Conservation (phyloP, 192 early-diverging fungal species). For the Coemansia reversa region DNA sequence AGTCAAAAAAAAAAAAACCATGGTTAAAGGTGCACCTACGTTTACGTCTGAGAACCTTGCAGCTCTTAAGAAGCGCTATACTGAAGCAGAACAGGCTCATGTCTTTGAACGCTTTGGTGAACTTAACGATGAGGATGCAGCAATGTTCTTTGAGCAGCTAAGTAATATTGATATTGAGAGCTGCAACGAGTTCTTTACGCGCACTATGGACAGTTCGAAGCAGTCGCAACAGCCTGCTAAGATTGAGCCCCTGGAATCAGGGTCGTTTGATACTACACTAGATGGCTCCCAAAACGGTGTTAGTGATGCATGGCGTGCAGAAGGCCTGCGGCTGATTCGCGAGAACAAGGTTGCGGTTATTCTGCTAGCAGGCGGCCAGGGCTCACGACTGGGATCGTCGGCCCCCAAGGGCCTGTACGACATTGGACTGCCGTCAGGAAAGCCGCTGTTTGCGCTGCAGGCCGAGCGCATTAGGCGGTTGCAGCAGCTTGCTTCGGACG, state of each 20-base stretch:
- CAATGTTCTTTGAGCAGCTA: slow-evolving; percentile 66
- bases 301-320: slow-evolving; percentile 64
- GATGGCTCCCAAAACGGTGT: slow-evolving; percentile 55
- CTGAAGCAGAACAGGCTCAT: slow-evolving; percentile 79
- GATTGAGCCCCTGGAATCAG: slow-evolving; percentile 75
- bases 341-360: slow-evolving; percentile 91
- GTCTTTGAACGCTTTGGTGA: slow-evolving; percentile 80
- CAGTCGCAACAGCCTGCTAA: slow-evolving; percentile 50
- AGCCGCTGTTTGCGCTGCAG: slow-evolving; percentile 91
- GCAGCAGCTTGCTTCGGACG: slow-evolving; percentile 65
- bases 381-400: slow-evolving; percentile 76
- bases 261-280: slow-evolving; percentile 65
- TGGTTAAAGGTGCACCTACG: slow-evolving; percentile 46
- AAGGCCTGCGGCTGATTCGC: slow-evolving; percentile 78
- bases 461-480: slow-evolving; percentile 88
- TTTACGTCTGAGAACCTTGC: slow-evolving; percentile 50
- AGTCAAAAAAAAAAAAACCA: slow-evolving; percentile 14
- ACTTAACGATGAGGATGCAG: slow-evolving; percentile 61
- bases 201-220: slow-evolving; percentile 58
- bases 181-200: slow-evolving; percentile 79
- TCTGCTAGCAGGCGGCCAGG: slow-evolving; percentile 89
- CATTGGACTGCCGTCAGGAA: slow-evolving; percentile 84
- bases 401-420: slow-evolving; percentile 95
- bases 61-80: slow-evolving; percentile 62
- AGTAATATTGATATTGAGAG: slow-evolving; percentile 72